Evolutionary conservation across 805 yeast genomes (phyloP).

Genomic region (Wickerhamomyces sydowiorum): DNA sequence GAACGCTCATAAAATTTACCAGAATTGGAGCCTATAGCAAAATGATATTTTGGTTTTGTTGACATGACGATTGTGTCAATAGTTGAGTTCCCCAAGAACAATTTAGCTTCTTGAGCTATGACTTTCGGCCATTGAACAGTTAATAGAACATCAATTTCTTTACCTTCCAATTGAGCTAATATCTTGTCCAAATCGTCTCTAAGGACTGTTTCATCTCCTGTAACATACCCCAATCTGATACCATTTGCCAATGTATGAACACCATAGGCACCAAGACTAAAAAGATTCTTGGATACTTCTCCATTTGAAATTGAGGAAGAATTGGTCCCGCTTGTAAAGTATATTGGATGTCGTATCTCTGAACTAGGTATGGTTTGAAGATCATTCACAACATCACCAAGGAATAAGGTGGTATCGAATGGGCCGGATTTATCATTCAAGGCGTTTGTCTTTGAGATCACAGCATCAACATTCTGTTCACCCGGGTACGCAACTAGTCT

Average conservation of each 20-base stretch:
- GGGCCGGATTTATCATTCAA: conserved; percentile 61
- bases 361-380: neutral
- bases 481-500: conserved; percentile 3
- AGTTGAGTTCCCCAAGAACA: conserved; percentile 37
- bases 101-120: conserved; percentile 38
- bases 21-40: conserved; percentile 45
- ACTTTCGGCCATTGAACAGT: conserved; percentile 56
- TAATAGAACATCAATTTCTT: conserved; percentile 48
- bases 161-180: conserved; percentile 14
- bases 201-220: conserved; percentile 22
- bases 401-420: conserved; percentile 46
- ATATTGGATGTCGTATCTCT: conserved; percentile 15
- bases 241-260: conserved; percentile 37
- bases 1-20: conserved; percentile 48
- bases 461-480: conserved; percentile 14
- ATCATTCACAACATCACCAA: conserved; percentile 37
- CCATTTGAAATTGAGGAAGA: neutral
- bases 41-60: conserved; percentile 61
- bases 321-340: conserved; percentile 16
- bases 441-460: conserved; percentile 40
- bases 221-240: conserved; percentile 40
- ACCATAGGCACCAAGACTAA: conserved; percentile 25
- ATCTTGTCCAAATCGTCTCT: conserved; percentile 22
- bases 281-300: neutral
- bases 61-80: conserved; percentile 41